Evolutionary conservation across 2,329 filamentous ascomycete genomes (phyloP).

Genomic region (Drechslerella dactyloides): DNA sequence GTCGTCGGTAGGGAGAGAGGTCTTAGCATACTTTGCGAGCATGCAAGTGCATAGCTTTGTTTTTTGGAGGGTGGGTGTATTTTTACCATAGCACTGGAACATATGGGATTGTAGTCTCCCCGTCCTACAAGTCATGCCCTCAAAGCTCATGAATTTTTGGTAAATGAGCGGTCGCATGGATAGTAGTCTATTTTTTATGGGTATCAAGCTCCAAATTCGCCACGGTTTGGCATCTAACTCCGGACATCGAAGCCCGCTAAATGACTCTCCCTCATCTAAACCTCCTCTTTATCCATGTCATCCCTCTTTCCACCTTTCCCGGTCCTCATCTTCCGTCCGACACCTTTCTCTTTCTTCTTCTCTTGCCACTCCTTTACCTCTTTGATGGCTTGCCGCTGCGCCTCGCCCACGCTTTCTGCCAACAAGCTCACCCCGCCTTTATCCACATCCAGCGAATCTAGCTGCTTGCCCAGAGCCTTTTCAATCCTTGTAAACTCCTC

Average conservation of each 20-base stretch:
- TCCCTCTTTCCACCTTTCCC: conserved; percentile 52
- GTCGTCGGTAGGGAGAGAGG: conserved; percentile 7
- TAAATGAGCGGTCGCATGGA: background rate
- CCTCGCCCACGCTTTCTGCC: conserved; percentile 77
- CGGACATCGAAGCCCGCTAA: background rate
- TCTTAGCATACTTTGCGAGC: conserved; percentile 3
- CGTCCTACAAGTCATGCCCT: too few species aligned
- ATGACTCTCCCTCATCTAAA: conserved; percentile 49
- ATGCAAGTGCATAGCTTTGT: conserved; percentile 5
- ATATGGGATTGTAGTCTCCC: background rate
- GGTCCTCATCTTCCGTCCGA: conserved; percentile 52
- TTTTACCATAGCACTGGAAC: conserved; percentile 6
- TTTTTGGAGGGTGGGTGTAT: conserved; percentile 5
- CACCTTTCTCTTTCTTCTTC: conserved; percentile 61
- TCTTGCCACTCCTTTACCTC: conserved; percentile 84
- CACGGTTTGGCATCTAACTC: background rate
- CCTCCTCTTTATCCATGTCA: conserved; percentile 55
- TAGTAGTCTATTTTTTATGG: conserved; percentile 8
- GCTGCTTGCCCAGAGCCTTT: conserved; percentile 77
- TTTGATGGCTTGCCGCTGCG: conserved; percentile 76
- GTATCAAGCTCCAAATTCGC: conserved; percentile 34
- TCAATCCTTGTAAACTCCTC: conserved; percentile 83
- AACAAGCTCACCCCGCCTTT: conserved; percentile 88
- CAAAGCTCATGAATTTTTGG: too few species aligned
- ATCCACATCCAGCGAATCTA: conserved; percentile 71